Evolutionary conservation across 306 rosid species (phyloP).

Genomic region (Lablab purpureus): DNA sequence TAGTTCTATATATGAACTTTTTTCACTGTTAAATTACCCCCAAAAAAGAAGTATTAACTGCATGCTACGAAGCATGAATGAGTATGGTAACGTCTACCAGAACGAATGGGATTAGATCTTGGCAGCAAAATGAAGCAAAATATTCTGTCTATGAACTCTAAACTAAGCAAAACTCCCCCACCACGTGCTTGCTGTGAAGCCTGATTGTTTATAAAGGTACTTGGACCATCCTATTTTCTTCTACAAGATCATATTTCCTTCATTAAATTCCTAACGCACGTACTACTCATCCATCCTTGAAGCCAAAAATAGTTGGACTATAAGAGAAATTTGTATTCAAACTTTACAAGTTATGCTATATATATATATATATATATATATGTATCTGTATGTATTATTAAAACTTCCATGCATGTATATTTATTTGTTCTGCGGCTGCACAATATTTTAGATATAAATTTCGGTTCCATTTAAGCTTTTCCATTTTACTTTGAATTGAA

Average conservation of each 20-base stretch:
- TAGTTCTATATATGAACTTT: not conserved
- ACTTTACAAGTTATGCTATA: not conserved
- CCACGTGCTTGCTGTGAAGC: constrained; percentile 56
- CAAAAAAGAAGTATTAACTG: not conserved
- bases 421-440: not conserved
- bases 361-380: not conserved
- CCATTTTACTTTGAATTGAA: too few species aligned
- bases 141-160: constrained; percentile 16
- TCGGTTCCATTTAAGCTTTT: too few species aligned
- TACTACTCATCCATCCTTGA: not conserved
- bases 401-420: not conserved
- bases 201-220: constrained; percentile 36
- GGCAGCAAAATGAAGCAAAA: constrained; percentile 49
- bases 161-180: constrained; percentile 41
- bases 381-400: not conserved
- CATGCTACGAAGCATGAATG: not conserved
- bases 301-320: not conserved
- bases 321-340: not conserved
- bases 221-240: constrained; percentile 49
- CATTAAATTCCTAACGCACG: not conserved
- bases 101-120: constrained; percentile 37
- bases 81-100: constrained; percentile 37
- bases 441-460: too few species aligned
- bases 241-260: not conserved
- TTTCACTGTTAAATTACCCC: not conserved